Base-by-base conservation (phyloP, 2,329 filamentous ascomycete genomes). In the Mycocentrospora acerina region DNA sequence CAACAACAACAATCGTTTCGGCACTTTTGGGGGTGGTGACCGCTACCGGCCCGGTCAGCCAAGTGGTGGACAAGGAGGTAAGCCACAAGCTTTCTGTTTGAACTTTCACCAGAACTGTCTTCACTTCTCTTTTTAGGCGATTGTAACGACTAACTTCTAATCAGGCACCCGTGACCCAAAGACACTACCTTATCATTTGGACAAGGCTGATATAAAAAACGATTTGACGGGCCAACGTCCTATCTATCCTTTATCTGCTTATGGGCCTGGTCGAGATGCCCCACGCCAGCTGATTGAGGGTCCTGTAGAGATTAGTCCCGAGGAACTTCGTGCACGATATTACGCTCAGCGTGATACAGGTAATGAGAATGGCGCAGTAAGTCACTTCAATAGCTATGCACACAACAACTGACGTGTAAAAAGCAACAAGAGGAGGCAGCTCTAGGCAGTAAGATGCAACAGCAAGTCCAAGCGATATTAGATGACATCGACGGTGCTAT, bases 241-340 rank as follows among this genome's bases (percentile, higher is more conserved):
- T 13, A 71, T 80, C 74, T 97, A 90, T 86, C 84, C 93, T 4
- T 77, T 96, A 16, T 95, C 90, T 1, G 79, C 85, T 15, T 97
- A 95, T 66, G 88, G 83, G 0, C 90, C 90, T 0, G 86, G 85
- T 4, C 78, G 74, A 55, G 80, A 90, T 53, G 81, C 86, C 2
- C 90, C 90, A 0, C 81, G 81, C 13, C 89, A 95, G 67, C 76
- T 96, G 1, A 90, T 95, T 57, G 89, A 89, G 35, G 90, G 89
- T 2, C 75, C 80, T 5, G 79, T 90, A 13, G 91, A 97, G 65
- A 85, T 90, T 64, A 95, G 89, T 58, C 85, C 86, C 27, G 91
- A 97, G 65, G 91, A 97, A 68, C 79, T 95, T 62, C 80, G 90
- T 33, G 62, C 90, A 18, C 70, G 74, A 15, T 84, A 89, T 60